These are phyloP conservation scores for Pythium brachiatum DNA, from an alignment of 352 stramenopile species.

Conservation along the genomic window DNA sequence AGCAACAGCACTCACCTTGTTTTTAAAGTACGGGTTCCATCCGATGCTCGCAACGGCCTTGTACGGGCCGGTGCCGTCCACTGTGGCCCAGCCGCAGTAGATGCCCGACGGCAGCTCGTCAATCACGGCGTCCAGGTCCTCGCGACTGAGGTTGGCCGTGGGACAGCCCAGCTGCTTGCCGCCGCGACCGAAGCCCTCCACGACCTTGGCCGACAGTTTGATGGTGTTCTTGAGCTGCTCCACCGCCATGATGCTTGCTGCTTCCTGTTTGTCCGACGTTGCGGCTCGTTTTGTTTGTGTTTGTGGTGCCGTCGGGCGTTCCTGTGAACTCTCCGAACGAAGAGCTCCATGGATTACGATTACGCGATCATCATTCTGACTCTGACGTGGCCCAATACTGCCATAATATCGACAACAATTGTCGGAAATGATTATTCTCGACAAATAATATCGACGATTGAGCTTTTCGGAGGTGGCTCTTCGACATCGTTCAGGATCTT, in stretches of 20 bases:
- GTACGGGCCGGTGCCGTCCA: constrained; percentile 80
- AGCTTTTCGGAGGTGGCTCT: constrained; percentile 7
- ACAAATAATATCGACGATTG: neutral
- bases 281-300: neutral
- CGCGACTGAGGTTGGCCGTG: constrained; percentile 92
- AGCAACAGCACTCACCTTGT: constrained; percentile 57
- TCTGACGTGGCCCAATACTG: constrained; percentile 4
- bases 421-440: neutral
- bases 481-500: constrained; percentile 11
- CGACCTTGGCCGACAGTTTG: constrained; percentile 88
- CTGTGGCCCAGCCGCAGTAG: constrained; percentile 92
- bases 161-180: constrained; percentile 96
- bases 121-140: constrained; percentile 80
- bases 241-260: constrained; percentile 38
- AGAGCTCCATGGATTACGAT: constrained; percentile 10
- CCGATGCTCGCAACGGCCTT: constrained; percentile 97
- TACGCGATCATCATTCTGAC: constrained; percentile 15
- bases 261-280: neutral
- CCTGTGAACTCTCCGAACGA: neutral
- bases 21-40: constrained; percentile 94
- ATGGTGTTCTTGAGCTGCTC: constrained; percentile 60
- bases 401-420: neutral
- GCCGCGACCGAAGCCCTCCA: constrained; percentile 92
- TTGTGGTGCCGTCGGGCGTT: neutral
- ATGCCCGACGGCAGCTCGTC: constrained; percentile 87